Conservation (phyloP, 2,329 filamentous ascomycete species). For the Endocalyx cinctus region DNA sequence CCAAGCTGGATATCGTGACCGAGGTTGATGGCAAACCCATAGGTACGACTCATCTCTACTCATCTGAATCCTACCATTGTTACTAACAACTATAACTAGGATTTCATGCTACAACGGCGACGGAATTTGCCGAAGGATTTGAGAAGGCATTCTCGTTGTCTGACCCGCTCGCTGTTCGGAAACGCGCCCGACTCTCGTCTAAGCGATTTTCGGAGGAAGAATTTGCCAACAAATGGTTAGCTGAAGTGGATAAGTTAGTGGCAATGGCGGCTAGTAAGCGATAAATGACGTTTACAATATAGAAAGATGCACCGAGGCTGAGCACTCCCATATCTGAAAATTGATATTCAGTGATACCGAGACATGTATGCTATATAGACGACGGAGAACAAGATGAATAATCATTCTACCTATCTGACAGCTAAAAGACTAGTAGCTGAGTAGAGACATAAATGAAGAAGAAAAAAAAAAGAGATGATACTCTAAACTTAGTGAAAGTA, state of each 20-base stretch:
- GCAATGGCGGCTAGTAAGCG: slow-evolving; percentile 25
- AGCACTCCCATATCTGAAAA: no score
- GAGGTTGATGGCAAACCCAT: slow-evolving; percentile 73
- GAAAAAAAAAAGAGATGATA: no score
- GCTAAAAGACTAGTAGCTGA: no score
- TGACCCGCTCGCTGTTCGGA: slow-evolving; percentile 70
- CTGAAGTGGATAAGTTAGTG: slow-evolving; percentile 70
- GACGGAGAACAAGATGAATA: no score
- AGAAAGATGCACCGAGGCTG: no score
- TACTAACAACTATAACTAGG: slow-evolving; percentile 43
- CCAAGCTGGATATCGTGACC: slow-evolving; percentile 88
- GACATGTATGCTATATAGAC: no score
- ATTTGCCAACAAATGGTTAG: slow-evolving; percentile 75
- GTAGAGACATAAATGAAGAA: no score
- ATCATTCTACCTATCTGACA: no score
- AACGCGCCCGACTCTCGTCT: slow-evolving; percentile 71
- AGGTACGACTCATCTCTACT: slow-evolving; percentile 43
- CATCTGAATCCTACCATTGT: not conserved
- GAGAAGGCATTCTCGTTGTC: slow-evolving; percentile 68
- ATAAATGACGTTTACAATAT: not conserved
- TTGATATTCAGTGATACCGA: no score
- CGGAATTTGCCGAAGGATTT: slow-evolving; percentile 78
- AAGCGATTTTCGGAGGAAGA: slow-evolving; percentile 82
- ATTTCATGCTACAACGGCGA: slow-evolving; percentile 75
- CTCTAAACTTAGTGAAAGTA: no score